Evolutionary conservation across 805 yeast genomes (phyloP), one percentile per base, ranked within the genome.

Genomic region (Starmerella tilneyi): DNA sequence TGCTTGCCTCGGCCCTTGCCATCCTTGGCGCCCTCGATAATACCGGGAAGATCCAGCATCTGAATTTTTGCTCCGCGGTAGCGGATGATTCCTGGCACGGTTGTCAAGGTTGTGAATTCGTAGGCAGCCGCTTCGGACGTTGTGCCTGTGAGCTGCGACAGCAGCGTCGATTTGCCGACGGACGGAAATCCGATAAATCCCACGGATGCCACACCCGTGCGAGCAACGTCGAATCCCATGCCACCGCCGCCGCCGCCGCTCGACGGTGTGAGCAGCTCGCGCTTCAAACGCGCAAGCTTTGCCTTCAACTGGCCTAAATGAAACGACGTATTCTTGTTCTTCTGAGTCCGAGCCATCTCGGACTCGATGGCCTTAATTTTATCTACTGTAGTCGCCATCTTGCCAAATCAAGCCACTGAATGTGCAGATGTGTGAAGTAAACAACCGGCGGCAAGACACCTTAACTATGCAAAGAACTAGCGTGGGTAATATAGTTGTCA

Each of bases 171-270:
- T 45, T 69, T 69, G 26, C 92, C 92, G 3, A 92, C 98, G 1
- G 97, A 88, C 1, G 99, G 99, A 62, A 92, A 92, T 3, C 99
- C 99, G 35, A 92, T 95, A 62, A 88, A 92, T 9, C 98, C 99
- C 43, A 92, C 94, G 8, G 94, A 78, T 3, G 96, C 96, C 12
- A 84, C 96, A 66, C 99, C 99, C 0, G 96, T 89, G 64, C 96
- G 78, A n/a, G 95, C 94, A 36, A 92, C 97, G 68, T 92, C 99
- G 65, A 92, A 92, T 7, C 98, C 98, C 19, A 75, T 77, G 52
- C 97, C 96, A 17, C 76, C 84, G 47, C 92, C 94, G 48, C 96
- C 95, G 28, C 96, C 96, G 16, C 84, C 76, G 12, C 77, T 63
- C 0, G 79, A 68, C 41, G 81, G 81, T 2, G 83, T 76, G 51